Percentiles rank a stretch among this genome's conserved stretches.
These are phyloP conservation scores for Beauveria sp. DNA, from an alignment of 2,329 filamentous ascomycete genomes.

Conservation along the genomic window DNA sequence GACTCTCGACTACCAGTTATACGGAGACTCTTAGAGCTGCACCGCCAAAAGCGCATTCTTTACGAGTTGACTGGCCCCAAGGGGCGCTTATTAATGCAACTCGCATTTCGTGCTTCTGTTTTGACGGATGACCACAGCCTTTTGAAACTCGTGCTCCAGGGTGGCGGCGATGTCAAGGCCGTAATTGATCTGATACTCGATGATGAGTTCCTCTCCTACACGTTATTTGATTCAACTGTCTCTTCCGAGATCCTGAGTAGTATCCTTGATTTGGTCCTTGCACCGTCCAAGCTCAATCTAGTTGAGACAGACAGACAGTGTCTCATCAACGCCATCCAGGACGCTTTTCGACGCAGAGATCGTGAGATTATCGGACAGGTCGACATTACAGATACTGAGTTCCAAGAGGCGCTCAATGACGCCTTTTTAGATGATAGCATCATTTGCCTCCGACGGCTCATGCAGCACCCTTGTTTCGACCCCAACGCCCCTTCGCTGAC, in stretches of 20 bases:
- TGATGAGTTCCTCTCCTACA: not conserved
- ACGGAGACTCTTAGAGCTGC: constrained; percentile 17
- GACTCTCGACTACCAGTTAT: constrained; percentile 8
- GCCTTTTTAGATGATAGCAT: constrained; percentile 21
- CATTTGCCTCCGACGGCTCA: constrained; percentile 20
- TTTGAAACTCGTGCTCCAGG: constrained; percentile 16
- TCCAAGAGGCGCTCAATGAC: constrained; percentile 17
- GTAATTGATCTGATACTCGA: constrained; percentile 13
- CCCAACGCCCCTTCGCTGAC: constrained; percentile 18
- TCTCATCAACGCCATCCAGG: constrained; percentile 1
- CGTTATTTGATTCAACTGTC: not conserved
- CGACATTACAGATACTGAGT: constrained; percentile 15
- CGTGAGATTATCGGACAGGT: not conserved
- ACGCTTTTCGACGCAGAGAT: not conserved
- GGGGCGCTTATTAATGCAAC: constrained; percentile 12
- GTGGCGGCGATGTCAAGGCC: constrained; percentile 14
- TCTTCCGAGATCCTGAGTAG: not conserved
- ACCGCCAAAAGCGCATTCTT: not conserved
- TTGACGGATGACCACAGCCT: constrained; percentile 19
- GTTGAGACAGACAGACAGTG: not conserved
- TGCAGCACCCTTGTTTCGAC: constrained; percentile 24
- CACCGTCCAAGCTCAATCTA: constrained; percentile 2
- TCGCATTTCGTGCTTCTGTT: constrained; percentile 22
- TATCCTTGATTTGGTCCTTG: constrained; percentile 7
- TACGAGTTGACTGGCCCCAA: not conserved